Evolutionary conservation across 306 rosid genomes (phyloP), one percentile per base, ranked within the genome.

Genomic region (Acacia acuminata): DNA sequence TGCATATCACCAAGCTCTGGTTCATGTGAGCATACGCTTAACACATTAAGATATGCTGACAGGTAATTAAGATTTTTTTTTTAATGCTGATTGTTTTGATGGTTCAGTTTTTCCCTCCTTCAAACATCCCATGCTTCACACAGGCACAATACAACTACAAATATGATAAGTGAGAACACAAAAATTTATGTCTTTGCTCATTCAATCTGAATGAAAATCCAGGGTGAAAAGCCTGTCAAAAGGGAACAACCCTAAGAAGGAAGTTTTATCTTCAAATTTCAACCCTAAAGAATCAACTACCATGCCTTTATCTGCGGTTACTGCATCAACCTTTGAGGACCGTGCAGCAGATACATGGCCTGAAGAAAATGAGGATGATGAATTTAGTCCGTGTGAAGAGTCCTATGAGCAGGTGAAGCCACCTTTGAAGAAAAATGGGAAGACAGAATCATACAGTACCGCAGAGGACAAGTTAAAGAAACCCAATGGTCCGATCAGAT

Each of bases 1-100:
- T 94, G 98, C 90, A 92, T 94, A 77, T 94, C 98, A 43, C 98
- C 98, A 79, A 89, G 98, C 90, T 91, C 98, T 0, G 97, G 98
- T 81, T 94, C 98, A 22, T 91, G 96, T 10, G 98, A 94, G 82
- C 98, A 94, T 86, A 94, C 98, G 42, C 97, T 94, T 78, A 94
- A 94, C 80, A 92, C 97, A 67, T 85, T 94, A 77, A 82, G 98
- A 94, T 94, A 94, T 83, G 97, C 98, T 67, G 98, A 94, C 92
- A 91, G 98, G 98, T 94, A 83, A 84, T 30, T 43, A 40, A 17
- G 36, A 45, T 55, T 66, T 20, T 48, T 77, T 8, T 58, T 20
- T 55, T 82, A 61, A 50, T 84, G 36, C 73, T 76, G 56, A 58
- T 80, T 77, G 69, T 51, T 40, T 22, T 76, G 25, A 3, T 63